Evolutionary conservation across 75 land plant species (phyloP), one percentile per base, ranked within the genome.

Genomic region (Cunninghamia lanceolata): DNA sequence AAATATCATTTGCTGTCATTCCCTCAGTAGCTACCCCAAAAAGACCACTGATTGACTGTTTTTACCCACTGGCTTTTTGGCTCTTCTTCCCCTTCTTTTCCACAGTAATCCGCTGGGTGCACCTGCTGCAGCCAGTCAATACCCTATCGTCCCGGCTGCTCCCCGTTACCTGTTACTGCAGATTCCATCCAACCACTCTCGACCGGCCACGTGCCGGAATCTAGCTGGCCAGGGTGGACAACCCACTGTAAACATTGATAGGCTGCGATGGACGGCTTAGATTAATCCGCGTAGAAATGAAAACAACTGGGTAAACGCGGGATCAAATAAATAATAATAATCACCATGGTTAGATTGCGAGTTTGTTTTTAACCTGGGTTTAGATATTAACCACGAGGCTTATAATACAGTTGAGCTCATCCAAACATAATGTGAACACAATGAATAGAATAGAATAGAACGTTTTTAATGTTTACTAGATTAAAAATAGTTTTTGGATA

Each of bases 111-210:
- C 47, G 36, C 32, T 28, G 14, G 0, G 4, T 28, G 50, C 82
- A 80, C 82, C 34, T 39, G 47, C 82, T 43, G 82, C 82, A n/a
- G 16, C 46, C 82, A n/a, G 50, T 80, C 82, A 43, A 80, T 43
- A 80, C 82, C 82, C 82, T 80, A 80, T 45, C 15, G 32, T 13
- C 11, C 82, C 47, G 82, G 82, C 82, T 80, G 82, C 82, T 80
- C 82, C 82, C 82, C 43, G 82, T 80, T 80, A 43, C 9, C 82
- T 45, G 47, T 47, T 45, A 13, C 82, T 42, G 3, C 82, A n/a
- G 45, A n/a, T 45, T 80, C 21, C 34, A 80, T 45, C 82, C 34
- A n/a, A 30, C 46, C 46, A 28, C 50, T 80, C 50, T 47, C 25
- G 80, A 0, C 13, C 0, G 3, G 46, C 82, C 82, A 45, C 82